Conservation (phyloP, 495 filamentous ascomycete genomes). For the Lophiostoma macrostomum region DNA sequence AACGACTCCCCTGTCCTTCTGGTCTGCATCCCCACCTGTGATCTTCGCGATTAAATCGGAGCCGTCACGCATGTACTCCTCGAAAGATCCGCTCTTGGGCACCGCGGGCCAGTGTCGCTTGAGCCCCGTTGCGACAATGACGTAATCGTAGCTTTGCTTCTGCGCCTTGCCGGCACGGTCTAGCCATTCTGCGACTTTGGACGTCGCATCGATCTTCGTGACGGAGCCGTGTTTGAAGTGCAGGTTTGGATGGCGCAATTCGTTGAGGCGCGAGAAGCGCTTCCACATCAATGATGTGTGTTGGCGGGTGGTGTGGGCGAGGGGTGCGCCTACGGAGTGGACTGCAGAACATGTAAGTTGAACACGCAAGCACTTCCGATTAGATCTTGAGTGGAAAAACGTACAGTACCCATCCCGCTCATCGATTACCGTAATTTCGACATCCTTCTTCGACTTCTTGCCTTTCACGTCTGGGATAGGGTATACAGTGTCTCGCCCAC, state of each 20-base stretch:
- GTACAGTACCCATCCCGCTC: conserved; percentile 69
- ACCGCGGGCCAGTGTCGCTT: conserved; percentile 61
- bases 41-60: conserved; percentile 43
- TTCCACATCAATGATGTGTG: conserved; percentile 61
- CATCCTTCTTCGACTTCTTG: conserved; percentile 42
- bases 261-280: conserved; percentile 57
- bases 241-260: conserved; percentile 52
- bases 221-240: conserved; percentile 57
- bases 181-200: conserved; percentile 37
- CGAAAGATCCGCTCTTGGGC: conserved; percentile 52
- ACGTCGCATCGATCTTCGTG: conserved; percentile 49
- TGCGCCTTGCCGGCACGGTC: conserved; percentile 32
- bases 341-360: conserved; percentile 31
- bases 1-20: conserved; percentile 49
- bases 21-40: conserved; percentile 35
- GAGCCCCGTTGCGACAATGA: conserved; percentile 60
- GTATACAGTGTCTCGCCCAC: conserved; percentile 37
- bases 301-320: conserved; percentile 56
- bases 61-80: conserved; percentile 58
- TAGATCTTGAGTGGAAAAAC: neutral
- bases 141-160: conserved; percentile 58
- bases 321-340: conserved; percentile 64
- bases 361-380: neutral
- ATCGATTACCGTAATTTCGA: conserved; percentile 67
- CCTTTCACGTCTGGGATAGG: conserved; percentile 27